A percentile compares a stretch with the other conserved stretches of the same genome.
These are phyloP conservation scores for Tagetes erecta DNA, from an alignment of 129 eudicot species.

Conservation along the genomic window DNA sequence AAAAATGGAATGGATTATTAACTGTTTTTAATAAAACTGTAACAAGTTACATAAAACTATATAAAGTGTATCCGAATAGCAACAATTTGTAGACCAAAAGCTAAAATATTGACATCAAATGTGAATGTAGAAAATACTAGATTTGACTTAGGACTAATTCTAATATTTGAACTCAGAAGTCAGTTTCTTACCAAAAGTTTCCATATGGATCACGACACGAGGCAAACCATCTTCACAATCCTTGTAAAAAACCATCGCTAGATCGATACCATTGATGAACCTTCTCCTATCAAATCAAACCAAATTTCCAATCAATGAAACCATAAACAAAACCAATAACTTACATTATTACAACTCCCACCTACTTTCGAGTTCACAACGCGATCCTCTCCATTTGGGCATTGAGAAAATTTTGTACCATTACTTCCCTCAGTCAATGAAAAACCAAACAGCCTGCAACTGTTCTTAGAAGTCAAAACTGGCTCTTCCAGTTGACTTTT, in stretches of 20 bases:
- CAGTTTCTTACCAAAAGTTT: constrained; percentile 25
- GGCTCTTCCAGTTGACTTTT: constrained; percentile 35
- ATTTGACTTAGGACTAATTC: background rate
- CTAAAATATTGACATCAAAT: background rate
- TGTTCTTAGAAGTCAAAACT: constrained; percentile 42
- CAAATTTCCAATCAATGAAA: constrained; percentile 4
- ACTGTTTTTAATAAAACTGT: background rate
- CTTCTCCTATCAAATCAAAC: constrained; percentile 24
- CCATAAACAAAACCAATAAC: background rate
- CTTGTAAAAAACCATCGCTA: constrained; percentile 32
- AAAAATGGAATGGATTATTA: background rate
- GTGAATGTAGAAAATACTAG: background rate
- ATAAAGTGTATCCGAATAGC: background rate
- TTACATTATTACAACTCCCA: constrained; percentile 53
- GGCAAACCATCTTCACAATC: constrained; percentile 28
- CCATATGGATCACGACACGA: constrained; percentile 8
- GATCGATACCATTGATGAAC: constrained; percentile 32
- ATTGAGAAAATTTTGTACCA: constrained; percentile 25
- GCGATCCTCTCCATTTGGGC: constrained; percentile 43
- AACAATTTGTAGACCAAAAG: constrained; percentile 1
- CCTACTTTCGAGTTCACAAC: constrained; percentile 40
- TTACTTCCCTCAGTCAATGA: constrained; percentile 61
- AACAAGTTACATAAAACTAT: background rate
- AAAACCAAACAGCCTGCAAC: constrained; percentile 84
- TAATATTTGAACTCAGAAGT: background rate